Percentiles rank a stretch among this genome's conserved stretches.
phyloP scores from a whole-genome alignment of 306 rosid species.

The Gleditsia sinensis region DNA sequence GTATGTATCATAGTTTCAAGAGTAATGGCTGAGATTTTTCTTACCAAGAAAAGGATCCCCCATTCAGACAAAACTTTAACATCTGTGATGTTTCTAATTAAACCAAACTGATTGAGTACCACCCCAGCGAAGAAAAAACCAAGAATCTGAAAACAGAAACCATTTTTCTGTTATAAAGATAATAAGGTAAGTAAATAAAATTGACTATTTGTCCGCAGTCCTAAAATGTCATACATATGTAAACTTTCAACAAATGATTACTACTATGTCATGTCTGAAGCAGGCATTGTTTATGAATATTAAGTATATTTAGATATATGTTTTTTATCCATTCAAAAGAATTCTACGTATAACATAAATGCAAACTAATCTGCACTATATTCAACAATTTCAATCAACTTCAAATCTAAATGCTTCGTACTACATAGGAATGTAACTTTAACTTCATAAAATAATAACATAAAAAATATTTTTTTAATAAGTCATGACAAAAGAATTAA shows the following conservation, averaged over 20 bases:
- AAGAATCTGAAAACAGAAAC: conserved; percentile 74
- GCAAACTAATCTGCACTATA: conserved; percentile 2
- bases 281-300: background rate
- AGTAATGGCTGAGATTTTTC: conserved; percentile 41
- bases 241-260: conserved; percentile 8
- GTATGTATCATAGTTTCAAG: conserved; percentile 26
- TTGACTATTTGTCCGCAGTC: background rate
- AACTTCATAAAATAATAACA: background rate
- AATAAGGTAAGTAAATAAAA: conserved; percentile 25
- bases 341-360: background rate
- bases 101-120: conserved; percentile 92
- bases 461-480: background rate
- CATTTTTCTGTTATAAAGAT: conserved; percentile 25
- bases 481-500: background rate
- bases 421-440: background rate
- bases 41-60: conserved; percentile 99
- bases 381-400: background rate
- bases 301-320: background rate
- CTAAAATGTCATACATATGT: background rate
- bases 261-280: background rate
- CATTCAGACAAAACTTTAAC: conserved; percentile 94
- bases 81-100: conserved; percentile 90
- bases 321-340: background rate
- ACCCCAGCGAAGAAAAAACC: conserved; percentile 98
- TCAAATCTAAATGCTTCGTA: background rate